Evolutionary conservation across 352 stramenopile species (phyloP).

Genomic region (Saprolegnia parasitica): DNA sequence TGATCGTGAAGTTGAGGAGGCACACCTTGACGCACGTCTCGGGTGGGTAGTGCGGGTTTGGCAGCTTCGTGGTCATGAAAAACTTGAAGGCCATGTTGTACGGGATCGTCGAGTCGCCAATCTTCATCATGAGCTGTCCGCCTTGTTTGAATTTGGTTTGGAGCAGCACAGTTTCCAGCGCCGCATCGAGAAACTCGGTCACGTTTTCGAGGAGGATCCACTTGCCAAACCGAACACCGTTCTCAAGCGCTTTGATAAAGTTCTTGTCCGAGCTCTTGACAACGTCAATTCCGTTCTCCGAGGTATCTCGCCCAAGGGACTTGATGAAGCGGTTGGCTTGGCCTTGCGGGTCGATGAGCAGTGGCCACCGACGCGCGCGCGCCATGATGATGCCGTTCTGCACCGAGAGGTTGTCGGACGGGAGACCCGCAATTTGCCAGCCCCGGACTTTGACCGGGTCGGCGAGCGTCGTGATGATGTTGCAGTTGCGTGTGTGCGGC

Average conservation of each 20-base stretch:
- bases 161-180: constrained; percentile 85
- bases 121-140: constrained; percentile 90
- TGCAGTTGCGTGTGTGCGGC: constrained; percentile 77
- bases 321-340: constrained; percentile 94
- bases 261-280: constrained; percentile 79
- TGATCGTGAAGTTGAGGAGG: constrained; percentile 92
- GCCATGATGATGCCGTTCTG: constrained; percentile 94
- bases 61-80: constrained; percentile 92
- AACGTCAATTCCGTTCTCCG: constrained; percentile 80
- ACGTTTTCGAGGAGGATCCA: constrained; percentile 90
- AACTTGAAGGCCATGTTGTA: constrained; percentile 89
- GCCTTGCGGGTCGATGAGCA: constrained; percentile 90
- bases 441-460: constrained; percentile 87
- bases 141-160: constrained; percentile 92
- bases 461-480: constrained; percentile 84
- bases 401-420: constrained; percentile 85
- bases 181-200: constrained; percentile 80
- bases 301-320: constrained; percentile 83
- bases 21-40: constrained; percentile 92
- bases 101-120: constrained; percentile 87
- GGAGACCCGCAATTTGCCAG: constrained; percentile 90
- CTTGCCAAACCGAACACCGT: constrained; percentile 89
- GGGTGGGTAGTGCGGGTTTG: constrained; percentile 90
- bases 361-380: constrained; percentile 80
- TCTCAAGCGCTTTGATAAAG: constrained; percentile 84